Conservation (phyloP, 1,139 yeast genomes). For the Kodamaea fungicola region DNA sequence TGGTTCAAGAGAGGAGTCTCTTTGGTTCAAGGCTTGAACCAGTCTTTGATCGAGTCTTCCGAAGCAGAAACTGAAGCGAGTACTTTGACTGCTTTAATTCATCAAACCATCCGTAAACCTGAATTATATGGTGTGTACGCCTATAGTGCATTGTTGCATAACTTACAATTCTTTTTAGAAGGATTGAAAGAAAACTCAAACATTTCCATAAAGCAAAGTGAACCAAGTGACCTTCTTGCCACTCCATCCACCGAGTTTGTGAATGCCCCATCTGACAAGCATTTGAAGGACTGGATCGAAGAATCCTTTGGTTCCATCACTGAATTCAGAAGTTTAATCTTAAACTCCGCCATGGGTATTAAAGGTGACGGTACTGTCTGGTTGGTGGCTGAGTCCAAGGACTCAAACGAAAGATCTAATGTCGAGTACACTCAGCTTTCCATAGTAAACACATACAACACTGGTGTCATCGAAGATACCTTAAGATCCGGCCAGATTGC, state of each 20-base stretch:
- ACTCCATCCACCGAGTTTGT: conserved; percentile 35
- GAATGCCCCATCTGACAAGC: conserved; percentile 39
- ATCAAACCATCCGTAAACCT: conserved; percentile 45
- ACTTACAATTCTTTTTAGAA: conserved; percentile 57
- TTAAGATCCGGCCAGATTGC: conserved; percentile 50
- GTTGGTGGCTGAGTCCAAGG: conserved; percentile 60
- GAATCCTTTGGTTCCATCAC: conserved; percentile 64
- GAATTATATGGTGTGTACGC: conserved; percentile 48
- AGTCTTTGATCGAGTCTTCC: conserved; percentile 25
- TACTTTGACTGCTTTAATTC: conserved; percentile 32
- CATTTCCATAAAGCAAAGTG: conserved; percentile 17
- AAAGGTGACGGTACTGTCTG: conserved; percentile 77
- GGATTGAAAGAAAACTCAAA: conserved; percentile 35
- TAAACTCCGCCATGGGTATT: conserved; percentile 59
- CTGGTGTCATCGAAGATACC: conserved; percentile 62
- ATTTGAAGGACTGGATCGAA: conserved; percentile 42
- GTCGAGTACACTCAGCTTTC: conserved; percentile 46
- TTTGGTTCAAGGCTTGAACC: conserved; percentile 48
- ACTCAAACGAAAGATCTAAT: conserved; percentile 24
- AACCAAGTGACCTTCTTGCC: conserved; percentile 33
- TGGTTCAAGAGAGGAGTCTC: conserved; percentile 56
- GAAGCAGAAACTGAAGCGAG: conserved; percentile 6
- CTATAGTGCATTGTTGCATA: conserved; percentile 58
- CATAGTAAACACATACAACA: conserved; percentile 72
- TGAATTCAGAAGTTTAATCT: conserved; percentile 61